Conservation (phyloP, 2,329 filamentous ascomycete genomes). For the Diaporthe ampelina region DNA sequence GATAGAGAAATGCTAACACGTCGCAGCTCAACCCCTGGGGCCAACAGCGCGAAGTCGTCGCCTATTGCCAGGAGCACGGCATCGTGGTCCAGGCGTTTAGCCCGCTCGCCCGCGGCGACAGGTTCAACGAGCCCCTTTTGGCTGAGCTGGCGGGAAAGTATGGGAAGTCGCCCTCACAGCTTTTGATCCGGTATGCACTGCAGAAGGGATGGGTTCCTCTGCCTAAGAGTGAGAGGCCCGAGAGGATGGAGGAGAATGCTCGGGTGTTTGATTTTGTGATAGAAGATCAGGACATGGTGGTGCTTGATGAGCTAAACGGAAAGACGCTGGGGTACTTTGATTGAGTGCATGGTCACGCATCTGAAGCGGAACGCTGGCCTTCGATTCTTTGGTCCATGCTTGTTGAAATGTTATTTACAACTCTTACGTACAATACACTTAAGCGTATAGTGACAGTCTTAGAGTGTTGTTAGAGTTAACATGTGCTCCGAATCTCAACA, state of each 20-base stretch:
- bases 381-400: not conserved
- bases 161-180: constrained; percentile 72
- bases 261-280: constrained; percentile 74
- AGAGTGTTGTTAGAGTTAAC: too few species aligned
- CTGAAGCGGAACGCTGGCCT: too few species aligned
- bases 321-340: constrained; percentile 6
- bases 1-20: not conserved
- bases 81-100: constrained; percentile 68
- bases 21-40: constrained; percentile 73
- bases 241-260: constrained; percentile 72
- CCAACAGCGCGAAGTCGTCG: constrained; percentile 69
- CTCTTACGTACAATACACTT: too few species aligned
- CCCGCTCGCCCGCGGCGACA: constrained; percentile 71
- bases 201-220: constrained; percentile 79
- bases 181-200: constrained; percentile 77
- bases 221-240: constrained; percentile 74
- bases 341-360: not conserved
- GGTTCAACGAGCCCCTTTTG: constrained; percentile 71
- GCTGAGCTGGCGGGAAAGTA: constrained; percentile 70
- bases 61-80: constrained; percentile 65
- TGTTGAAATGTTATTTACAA: not conserved
- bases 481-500: too few species aligned
- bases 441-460: too few species aligned
- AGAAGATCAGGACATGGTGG: constrained; percentile 67
- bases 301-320: constrained; percentile 25